Conservation (phyloP, 1,284 basidiomycete genomes). For the Cutaneotrichosporon sp. region DNA sequence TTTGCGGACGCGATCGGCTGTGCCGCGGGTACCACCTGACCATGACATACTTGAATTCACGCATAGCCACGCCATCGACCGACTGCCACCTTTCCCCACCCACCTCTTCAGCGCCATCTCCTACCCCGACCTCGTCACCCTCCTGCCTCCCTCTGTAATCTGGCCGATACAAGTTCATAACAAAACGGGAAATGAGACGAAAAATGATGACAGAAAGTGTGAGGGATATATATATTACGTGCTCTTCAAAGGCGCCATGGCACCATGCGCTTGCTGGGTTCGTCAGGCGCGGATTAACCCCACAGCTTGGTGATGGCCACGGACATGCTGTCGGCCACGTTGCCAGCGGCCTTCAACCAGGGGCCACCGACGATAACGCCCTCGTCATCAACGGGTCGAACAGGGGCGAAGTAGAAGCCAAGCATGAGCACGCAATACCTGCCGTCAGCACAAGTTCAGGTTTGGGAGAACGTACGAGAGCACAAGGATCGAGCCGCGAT, state of each 20-base stretch:
- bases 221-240: neutral
- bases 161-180: conserved; percentile 3
- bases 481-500: conserved; percentile 87
- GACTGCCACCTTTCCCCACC: no score
- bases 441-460: conserved; percentile 14
- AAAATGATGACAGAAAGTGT: neutral
- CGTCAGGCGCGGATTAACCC: neutral
- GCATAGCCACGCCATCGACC: no score
- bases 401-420: conserved; percentile 73
- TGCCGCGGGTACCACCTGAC: no score
- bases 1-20: no score
- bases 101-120: no score
- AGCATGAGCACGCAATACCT: conserved; percentile 76
- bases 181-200: neutral
- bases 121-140: neutral
- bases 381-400: neutral
- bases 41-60: no score
- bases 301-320: conserved; percentile 14
- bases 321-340: neutral
- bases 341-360: neutral
- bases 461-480: conserved; percentile 63
- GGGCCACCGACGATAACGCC: conserved; percentile 11
- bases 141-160: neutral
- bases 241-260: neutral
- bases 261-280: no score